Base-by-base conservation (phyloP, 768 basidiomycete genomes). In the Rhodocollybia butyracea region DNA sequence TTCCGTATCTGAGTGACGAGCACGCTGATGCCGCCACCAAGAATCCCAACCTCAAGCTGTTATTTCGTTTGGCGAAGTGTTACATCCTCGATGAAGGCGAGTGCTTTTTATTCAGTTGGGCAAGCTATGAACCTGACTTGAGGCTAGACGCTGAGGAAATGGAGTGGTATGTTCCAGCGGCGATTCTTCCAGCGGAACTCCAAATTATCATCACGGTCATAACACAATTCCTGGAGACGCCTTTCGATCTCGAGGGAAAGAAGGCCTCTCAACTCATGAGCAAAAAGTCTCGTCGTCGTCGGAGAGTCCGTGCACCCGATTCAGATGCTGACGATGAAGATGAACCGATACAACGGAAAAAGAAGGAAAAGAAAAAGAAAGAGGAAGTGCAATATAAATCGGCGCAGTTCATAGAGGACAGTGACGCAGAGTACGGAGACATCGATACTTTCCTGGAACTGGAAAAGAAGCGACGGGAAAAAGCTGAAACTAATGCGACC, bases 391-490 rank as follows among this genome's bases (percentile, higher is more conserved):
- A 75, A 57, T 94, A 90, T 77, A 94, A 93, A 68, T 91, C 88
- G 6, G 92, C 91, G 10, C 88, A 91, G 68, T 91, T 95, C 67
- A 94, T 96, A 66, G 85, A 89, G 65, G 94, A 97, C 71, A 92
- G 90, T 59, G 94, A 97, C 63, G 86, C 77, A 54, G 91, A 92
- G 67, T 83, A 83, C 55, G 89, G 81, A 15, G 86, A 50, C n/a
- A 87, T 93, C 68, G 86, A 89, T 47, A 82, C 77, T 5, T 97
- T 97, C 78, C 82, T 94, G 55, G 86, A 78, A 69, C 81, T 78
- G 63, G 94, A 96, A 70, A 81, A 79, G 63, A 73, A 58, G 48
- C 68, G 83, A 63, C 78, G 89, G 45, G 81, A 82, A 64, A 79
- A 75, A 66, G 78, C 77, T 3, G 73, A 73, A 24, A 73, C 72